Evolutionary conservation across 345 rosid genomes (phyloP).

Genomic region (Pugionium dolabratum): DNA sequence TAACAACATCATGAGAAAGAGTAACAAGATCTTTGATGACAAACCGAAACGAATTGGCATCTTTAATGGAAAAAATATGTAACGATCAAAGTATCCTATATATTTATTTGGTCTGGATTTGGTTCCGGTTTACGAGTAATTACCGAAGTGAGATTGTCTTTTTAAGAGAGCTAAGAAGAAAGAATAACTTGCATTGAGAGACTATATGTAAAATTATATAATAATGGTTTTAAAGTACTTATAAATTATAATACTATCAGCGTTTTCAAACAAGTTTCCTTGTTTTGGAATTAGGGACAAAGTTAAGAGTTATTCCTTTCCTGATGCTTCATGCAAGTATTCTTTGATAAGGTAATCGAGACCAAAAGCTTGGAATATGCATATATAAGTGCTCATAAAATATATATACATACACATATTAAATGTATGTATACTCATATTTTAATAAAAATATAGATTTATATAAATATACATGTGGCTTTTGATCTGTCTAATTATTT

Average conservation of each 20-base stretch:
- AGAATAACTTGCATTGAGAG: slow-evolving; percentile 39
- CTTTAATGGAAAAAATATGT: neutral
- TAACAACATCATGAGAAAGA: slow-evolving; percentile 40
- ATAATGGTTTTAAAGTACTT: neutral
- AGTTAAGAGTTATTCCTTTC: slow-evolving; percentile 34
- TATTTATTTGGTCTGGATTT: neutral
- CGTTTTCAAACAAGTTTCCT: slow-evolving; percentile 21
- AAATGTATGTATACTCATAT: too few species aligned
- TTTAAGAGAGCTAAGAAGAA: neutral
- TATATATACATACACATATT: neutral
- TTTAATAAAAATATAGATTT: too few species aligned
- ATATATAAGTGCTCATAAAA: neutral
- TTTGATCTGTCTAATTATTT: neutral
- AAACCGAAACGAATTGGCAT: slow-evolving; percentile 44
- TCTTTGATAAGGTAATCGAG: slow-evolving; percentile 24
- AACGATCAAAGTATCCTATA: neutral
- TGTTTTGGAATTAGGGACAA: slow-evolving; percentile 29
- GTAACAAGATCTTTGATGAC: slow-evolving; percentile 39
- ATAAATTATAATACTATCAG: too few species aligned
- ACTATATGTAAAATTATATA: neutral
- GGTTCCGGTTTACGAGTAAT: slow-evolving; percentile 7
- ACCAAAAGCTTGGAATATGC: slow-evolving; percentile 1
- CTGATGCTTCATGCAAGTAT: slow-evolving; percentile 33
- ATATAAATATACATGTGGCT: too few species aligned
- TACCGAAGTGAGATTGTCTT: slow-evolving; percentile 8